These are phyloP conservation scores for Apiotrichum domesticum DNA, from an alignment of 1,284 basidiomycete species.

Conservation along the genomic window DNA sequence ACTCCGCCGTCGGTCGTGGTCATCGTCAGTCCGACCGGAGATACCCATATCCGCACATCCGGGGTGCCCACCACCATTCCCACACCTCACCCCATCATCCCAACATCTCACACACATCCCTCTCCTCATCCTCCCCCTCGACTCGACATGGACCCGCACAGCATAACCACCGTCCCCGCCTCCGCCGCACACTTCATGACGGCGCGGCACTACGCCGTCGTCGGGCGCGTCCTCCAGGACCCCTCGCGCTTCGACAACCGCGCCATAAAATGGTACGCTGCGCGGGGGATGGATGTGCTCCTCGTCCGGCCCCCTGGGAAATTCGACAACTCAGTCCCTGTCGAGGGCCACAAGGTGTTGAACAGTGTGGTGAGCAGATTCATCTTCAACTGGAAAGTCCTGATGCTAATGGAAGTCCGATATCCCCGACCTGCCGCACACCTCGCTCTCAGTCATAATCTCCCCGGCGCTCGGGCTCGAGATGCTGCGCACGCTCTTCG, in stretches of 20 bases:
- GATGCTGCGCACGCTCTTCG: slow-evolving; percentile 48
- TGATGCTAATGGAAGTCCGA: slow-evolving; percentile 47
- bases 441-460: slow-evolving; percentile 73
- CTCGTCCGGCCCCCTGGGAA: slow-evolving; percentile 53
- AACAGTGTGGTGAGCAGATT: slow-evolving; percentile 25
- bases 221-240: slow-evolving; percentile 36
- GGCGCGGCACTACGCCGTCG: slow-evolving; percentile 37
- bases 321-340: slow-evolving; percentile 18
- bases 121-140: too few relatives aligned
- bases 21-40: too few relatives aligned
- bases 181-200: slow-evolving; percentile 35
- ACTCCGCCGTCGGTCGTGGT: too few relatives aligned
- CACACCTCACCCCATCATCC: too few relatives aligned
- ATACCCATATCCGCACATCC: too few relatives aligned
- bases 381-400: neutral
- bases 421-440: slow-evolving; percentile 61
- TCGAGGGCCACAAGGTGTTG: slow-evolving; percentile 33
- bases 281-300: slow-evolving; percentile 50
- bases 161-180: slow-evolving; percentile 17
- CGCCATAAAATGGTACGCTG: slow-evolving; percentile 62
- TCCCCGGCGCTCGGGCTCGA: slow-evolving; percentile 55
- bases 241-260: slow-evolving; percentile 36
- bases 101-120: too few relatives aligned
- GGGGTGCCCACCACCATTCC: too few relatives aligned
- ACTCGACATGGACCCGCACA: slow-evolving; percentile 18